Evolutionary conservation across 345 rosid genomes (phyloP), one percentile per base, ranked within the genome.

Genomic region (Mallotus nudiflorus): DNA sequence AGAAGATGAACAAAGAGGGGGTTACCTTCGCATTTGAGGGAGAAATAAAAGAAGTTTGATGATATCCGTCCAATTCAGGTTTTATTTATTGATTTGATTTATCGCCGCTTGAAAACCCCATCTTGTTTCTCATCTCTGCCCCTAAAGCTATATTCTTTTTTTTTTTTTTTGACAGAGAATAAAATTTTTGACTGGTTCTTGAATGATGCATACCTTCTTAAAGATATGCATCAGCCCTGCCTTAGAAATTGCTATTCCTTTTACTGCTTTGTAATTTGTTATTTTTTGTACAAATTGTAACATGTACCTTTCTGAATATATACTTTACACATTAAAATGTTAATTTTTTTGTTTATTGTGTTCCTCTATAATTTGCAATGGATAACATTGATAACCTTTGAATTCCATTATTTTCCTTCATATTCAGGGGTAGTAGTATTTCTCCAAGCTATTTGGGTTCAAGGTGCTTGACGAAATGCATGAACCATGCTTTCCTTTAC

Each of bases 11-110:
- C 92, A 84, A 75, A 82, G 86, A 69, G 80, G 79, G n/a, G 90
- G 97, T 62, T 96, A 91, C 69, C 87, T 89, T 55, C 82, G 96
- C 73, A 82, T 95, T 74, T 95, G 83, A 86, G 25, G 25, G 22
- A 42, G 62, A 11, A 54, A 33, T 25, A 37, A 39, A 28, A 49
- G 6, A 9, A 60, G 4, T 44, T 35, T 52, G 33, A 53, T 6
- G 18, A 28, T 24, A 24, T 27, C n/a, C 22, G 35, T 35, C 9
- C 0, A 4, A 33, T 19, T 5, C 44, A 13, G 9, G 9, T 1
- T 0, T 49, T 22, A 16, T 35, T 40, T 19, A n/a, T 60, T n/a
- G 11, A 12, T 16, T 31, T 20, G 6, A 29, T 48, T 10, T 46
- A 14, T 29, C 18, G 35, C 57, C 39, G 10, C 52, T n/a, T 24